Evolutionary conservation across 139 green algal genomes (phyloP), one percentile per base, ranked within the genome.

Genomic region (Chlorella sp.): DNA sequence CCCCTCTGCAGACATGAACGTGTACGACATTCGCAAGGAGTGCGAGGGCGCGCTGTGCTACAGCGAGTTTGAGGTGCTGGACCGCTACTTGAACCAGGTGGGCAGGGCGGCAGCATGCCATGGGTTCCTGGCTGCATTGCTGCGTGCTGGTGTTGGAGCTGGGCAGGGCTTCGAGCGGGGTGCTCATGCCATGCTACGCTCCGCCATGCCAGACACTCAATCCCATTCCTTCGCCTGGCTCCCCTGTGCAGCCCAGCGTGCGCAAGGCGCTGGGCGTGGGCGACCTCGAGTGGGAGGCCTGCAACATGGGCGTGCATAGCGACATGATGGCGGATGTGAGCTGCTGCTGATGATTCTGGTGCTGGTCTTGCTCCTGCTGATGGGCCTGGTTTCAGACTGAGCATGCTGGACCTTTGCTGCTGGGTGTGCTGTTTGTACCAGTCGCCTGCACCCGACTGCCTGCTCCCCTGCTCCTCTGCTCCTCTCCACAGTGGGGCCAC

Each of bases 11-110:
- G 84, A 79, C 56, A 91, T 96, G 75, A 96, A 97, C 85, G 94
- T 97, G 73, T 98, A 98, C 78, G 95, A 98, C 91, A 96, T 98
- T 87, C 91, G 92, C 67, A 96, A 96, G 91, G 51, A 88, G 68
- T 98, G 96, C 69, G 86, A 88, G 39, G 93, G 94, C 0, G 74
- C 83, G 1, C 91, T 98, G n/a, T 98, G 96, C 90, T 98, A 98
- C 86, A 89, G 17, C 13, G 87, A 97, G 78, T 95, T 96, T 69
- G 86, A 90, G 78, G 36, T 68, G 23, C 76, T 83, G 70, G 88
- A 93, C 64, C 34, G 83, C 38, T 97, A 93, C 86, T 82, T 97
- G 38, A 96, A 95, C 90, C 86, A 88, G 47, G 80, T 82, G 20
- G 17, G 69, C 38, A n/a, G 18, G 64, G 26, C 30, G 3, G 15